These are phyloP conservation scores for Setaria italica DNA, from an alignment of 202 grass and related monocot genomes.

Conservation along the genomic window DNA sequence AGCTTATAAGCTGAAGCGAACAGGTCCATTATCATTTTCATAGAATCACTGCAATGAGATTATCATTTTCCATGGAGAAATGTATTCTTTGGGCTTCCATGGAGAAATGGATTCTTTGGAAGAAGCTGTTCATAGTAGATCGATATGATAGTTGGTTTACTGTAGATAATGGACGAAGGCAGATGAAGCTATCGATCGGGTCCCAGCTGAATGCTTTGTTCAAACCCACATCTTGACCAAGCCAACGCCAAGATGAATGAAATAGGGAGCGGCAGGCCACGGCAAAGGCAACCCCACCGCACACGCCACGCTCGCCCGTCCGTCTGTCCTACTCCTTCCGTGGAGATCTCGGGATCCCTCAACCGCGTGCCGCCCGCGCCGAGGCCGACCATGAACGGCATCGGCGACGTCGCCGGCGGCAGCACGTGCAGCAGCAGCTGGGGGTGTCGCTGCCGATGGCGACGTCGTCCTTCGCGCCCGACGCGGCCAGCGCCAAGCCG, in stretches of 20 bases:
- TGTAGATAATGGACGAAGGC: too few species aligned
- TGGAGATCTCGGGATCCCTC: not conserved
- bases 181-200: not conserved
- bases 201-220: not conserved
- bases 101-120: too few species aligned
- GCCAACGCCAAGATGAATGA: too few species aligned
- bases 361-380: not conserved
- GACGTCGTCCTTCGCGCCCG: conserved; percentile 11
- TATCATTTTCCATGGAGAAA: too few species aligned
- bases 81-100: too few species aligned
- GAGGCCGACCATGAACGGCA: conserved; percentile 30
- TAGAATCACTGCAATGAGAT: too few species aligned
- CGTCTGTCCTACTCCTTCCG: not conserved
- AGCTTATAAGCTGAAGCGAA: too few species aligned
- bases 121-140: too few species aligned
- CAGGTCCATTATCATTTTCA: too few species aligned
- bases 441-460: conserved; percentile 48
- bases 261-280: too few species aligned
- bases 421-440: not conserved
- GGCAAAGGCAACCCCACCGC: too few species aligned
- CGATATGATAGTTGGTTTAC: too few species aligned
- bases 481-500: conserved; percentile 32
- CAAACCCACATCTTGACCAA: not conserved
- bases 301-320: not conserved
- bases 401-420: not conserved